Evolutionary conservation across 2,329 filamentous ascomycete species (phyloP), one percentile per base, ranked within the genome.

Genomic region (Trichophyton mentagrophytes): DNA sequence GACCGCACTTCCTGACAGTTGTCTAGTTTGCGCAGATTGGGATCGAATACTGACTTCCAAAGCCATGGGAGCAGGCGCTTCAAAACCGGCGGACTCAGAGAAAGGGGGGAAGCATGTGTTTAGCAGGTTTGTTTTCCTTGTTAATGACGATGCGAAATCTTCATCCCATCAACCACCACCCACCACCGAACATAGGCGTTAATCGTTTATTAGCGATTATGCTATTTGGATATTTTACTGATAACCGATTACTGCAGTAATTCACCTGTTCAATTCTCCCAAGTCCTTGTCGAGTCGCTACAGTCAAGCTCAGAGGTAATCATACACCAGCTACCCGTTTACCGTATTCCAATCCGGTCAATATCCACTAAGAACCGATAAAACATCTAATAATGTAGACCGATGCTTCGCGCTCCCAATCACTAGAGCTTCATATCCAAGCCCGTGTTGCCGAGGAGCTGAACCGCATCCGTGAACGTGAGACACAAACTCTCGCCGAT

Each of bases 361-460:
- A 8, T 7, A 59, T 61, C 17, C 22, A 30, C 51, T 51, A 57
- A 30, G 58, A 30, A 22, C 38, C 27, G 40, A 47, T 22, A 13
- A 22, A 38, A 60, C 3, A 13, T 13, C 17, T 9, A 3, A 9
- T 47, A 25, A 27, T n/a, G 62, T 72, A 97, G 92, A 92, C 88
- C 76, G 91, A 97, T 78, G 85, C 86, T 63, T 91, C 90, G 66
- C 90, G 92, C 72, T 82, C 87, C 69, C 89, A 89, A 76, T 80
- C 86, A 70, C 78, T 90, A 73, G 92, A 97, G 77, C 84, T 93
- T 65, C 87, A 92, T 69, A 86, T 96, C 74, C 91, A 96, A 78
- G 79, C 84, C 71, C 91, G 92, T 74, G 89, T 96, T 63, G 84
- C 87, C 69, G 81, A 85, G 69, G 91, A 96, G 77, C 89, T 97